These are phyloP conservation scores for Pisolithus thermaeus DNA, from an alignment of 1,284 basidiomycete genomes.

Conservation along the genomic window DNA sequence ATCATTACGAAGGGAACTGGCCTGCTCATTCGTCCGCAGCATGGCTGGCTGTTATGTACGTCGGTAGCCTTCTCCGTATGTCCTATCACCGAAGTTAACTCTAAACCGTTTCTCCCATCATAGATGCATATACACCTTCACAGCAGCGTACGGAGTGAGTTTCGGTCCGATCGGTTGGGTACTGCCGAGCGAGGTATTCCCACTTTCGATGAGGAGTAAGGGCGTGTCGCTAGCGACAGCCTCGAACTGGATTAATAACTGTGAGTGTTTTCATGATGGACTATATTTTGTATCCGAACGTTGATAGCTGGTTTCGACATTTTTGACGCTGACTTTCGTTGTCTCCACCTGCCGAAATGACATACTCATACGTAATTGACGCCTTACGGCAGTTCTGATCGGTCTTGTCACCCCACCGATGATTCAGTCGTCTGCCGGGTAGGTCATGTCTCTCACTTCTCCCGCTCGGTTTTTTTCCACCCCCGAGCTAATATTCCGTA, in stretches of 20 bases:
- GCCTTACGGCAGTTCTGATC: constrained; percentile 54
- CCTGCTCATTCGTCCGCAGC: constrained; percentile 47
- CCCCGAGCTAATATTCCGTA: neutral
- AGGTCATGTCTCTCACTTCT: constrained; percentile 3
- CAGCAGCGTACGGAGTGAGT: constrained; percentile 75
- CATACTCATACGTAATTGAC: neutral
- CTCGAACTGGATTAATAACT: constrained; percentile 81
- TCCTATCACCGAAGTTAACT: neutral
- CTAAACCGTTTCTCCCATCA: constrained; percentile 6
- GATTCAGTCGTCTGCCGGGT: constrained; percentile 60
- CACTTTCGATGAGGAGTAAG: constrained; percentile 78
- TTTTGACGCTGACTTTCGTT: neutral
- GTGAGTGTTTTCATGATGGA: constrained; percentile 33
- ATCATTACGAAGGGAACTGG: constrained; percentile 51
- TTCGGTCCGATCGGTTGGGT: constrained; percentile 87
- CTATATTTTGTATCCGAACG: neutral
- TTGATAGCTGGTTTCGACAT: neutral
- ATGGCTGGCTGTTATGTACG: constrained; percentile 62
- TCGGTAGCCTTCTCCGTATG: constrained; percentile 5
- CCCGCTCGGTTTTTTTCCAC: neutral
- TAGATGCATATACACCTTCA: constrained; percentile 73
- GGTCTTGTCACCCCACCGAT: constrained; percentile 74
- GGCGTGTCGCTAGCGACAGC: constrained; percentile 83
- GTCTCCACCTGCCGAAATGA: constrained; percentile 7
- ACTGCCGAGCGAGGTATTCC: constrained; percentile 78